Conservation (phyloP, 2,329 filamentous ascomycete species). For the Cercospora sojina region DNA sequence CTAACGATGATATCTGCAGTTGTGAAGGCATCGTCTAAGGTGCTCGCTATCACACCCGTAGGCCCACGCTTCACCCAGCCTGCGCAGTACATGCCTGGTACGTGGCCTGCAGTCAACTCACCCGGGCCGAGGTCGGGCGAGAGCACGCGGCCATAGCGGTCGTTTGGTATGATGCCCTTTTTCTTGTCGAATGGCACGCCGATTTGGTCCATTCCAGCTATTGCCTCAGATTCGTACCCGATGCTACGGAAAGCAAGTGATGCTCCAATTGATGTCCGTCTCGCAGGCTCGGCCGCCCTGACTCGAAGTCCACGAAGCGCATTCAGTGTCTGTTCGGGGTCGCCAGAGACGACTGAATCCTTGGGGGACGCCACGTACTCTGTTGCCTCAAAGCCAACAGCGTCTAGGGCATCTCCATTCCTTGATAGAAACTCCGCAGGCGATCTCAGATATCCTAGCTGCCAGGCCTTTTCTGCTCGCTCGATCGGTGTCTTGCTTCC, state of each 20-base stretch:
- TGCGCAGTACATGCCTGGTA: constrained; percentile 82
- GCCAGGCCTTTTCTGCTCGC: constrained; percentile 68
- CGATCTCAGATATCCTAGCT: constrained; percentile 79
- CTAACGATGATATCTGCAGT: constrained; percentile 78
- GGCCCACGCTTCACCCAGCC: constrained; percentile 96
- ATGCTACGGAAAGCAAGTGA: constrained; percentile 87
- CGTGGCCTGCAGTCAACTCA: constrained; percentile 47
- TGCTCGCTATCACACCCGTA: constrained; percentile 92
- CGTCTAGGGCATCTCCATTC: constrained; percentile 55
- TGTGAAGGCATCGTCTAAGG: constrained; percentile 90
- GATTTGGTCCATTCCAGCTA: constrained; percentile 71
- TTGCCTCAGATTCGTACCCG: constrained; percentile 79
- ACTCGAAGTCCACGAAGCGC: constrained; percentile 33
- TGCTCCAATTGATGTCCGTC: constrained; percentile 54
- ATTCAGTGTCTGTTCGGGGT: constrained; percentile 33
- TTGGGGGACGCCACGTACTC: constrained; percentile 31
- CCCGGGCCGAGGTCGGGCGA: constrained; percentile 43
- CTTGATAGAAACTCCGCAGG: constrained; percentile 65
- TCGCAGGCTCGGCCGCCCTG: constrained; percentile 31
- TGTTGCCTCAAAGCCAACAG: constrained; percentile 64
- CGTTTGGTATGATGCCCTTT: constrained; percentile 77
- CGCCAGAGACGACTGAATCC: constrained; percentile 26
- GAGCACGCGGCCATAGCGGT: constrained; percentile 71
- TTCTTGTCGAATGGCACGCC: constrained; percentile 74
- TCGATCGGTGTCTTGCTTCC: constrained; percentile 59